Base-by-base conservation (phyloP, 345 rosid species). In the Arabidopsis arenosa region DNA sequence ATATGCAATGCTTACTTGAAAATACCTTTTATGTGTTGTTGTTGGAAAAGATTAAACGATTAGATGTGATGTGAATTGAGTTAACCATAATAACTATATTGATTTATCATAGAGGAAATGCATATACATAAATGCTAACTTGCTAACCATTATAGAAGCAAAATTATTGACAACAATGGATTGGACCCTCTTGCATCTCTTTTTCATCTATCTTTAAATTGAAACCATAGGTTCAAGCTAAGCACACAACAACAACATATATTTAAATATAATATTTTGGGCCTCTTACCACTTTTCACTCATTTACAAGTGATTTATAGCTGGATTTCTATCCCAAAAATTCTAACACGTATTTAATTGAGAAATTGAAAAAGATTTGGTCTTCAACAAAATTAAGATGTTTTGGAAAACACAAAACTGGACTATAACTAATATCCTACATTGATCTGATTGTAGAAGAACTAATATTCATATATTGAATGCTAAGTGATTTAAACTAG, bases 171-270 rank as follows among this genome's bases (percentile, higher is more conserved):
- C 72, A 67, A 77, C 62, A 69, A 75, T 40, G 63, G 17, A 64
- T 52, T 64, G 76, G 80, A 71, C 80, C 80, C 73, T 77, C 68
- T 77, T 77, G 18, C 5, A 57, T 55, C 81, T 85, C 84, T 75
- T 81, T 79, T 69, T 80, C 81, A 75, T 74, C 54, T 64, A 18
- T 84, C 87, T 87, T 86, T 85, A 80, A 85, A 85, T 70, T 54
- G 68, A 82, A 84, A 78, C 84, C 90, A 83, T 80, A 85, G 35
- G 64, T 84, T 87, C 72, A 76, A 87, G 72, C 58, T 65, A 71
- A 83, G 75, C 79, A 65, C 76, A 43, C 70, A 32, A 79, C 78
- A 84, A 75, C 60, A 68, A 18, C 70, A 77, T 77, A 75, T 70
- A 72, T 77, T 48, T 70, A 60, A 61, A 35, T 32, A 36, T 73